Evolutionary conservation across 2,329 filamentous ascomycete genomes (phyloP), one percentile per base, ranked within the genome.

Genomic region (Fusarium virguliforme): DNA sequence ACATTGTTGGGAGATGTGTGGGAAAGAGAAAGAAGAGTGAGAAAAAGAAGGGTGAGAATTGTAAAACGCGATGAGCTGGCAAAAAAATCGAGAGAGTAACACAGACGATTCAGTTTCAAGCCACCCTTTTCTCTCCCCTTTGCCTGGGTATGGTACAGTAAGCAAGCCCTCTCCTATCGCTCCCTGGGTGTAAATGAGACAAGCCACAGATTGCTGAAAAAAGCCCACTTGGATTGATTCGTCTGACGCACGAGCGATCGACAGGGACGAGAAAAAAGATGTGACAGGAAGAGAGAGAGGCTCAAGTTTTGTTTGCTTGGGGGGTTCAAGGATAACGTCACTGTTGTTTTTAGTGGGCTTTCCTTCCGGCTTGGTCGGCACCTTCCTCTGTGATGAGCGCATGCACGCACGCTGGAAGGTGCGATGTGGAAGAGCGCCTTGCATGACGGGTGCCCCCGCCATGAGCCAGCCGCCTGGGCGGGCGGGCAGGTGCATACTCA

Each of bases 21-120:
- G 28, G 28, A 30, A 8, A 30, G 28, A 41, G n/a, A 8, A 18
- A 18, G 38, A 6, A 18, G n/a, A 26, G 50, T 37, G 50, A 35
- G 50, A 15, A 22, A 26, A 34, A 37, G 34, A 12, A 12, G 22
- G 26, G 51, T 51, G 48, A 30, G 28, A 18, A 13, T 51, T 34
- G 30, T 22, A 50, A 18, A 50, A 53, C 8, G 7, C n/a, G 50
- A 13, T 37, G 50, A 53, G 50, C 53, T 53, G 50, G 50, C 50
- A 34, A 26, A 18, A 18, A 18, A 18, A 34, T 8, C 30, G 30
- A 53, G 32, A 35, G 32, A 53, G 53, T 56, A 56, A 40, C 53
- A 56, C 53, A 40, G 53, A 50, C 26, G 43, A 18, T 53, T 53
- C 50, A 53, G 50, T 35, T 35, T 18, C 50, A 53, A 53, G 50